Conservation (phyloP, 495 filamentous ascomycete genomes). For the Neohortaea acidophila region DNA sequence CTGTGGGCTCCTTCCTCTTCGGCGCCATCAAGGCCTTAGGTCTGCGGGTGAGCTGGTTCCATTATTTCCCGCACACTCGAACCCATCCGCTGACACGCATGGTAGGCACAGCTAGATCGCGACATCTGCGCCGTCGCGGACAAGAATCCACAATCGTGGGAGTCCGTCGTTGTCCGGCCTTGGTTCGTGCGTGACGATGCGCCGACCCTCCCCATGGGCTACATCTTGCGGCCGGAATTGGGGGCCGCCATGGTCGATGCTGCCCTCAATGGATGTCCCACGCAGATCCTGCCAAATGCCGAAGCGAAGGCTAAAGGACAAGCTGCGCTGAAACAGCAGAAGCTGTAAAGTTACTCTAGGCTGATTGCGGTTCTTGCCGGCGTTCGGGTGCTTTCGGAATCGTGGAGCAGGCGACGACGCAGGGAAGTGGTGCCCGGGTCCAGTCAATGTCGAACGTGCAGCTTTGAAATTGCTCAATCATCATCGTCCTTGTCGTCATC, state of each 20-base stretch:
- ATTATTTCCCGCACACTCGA: neutral
- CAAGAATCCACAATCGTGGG: slow-evolving; percentile 7
- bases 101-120: slow-evolving; percentile 1
- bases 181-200: slow-evolving; percentile 11
- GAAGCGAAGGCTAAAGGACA: neutral
- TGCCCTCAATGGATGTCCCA: slow-evolving; percentile 12
- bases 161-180: slow-evolving; percentile 4
- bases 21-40: no score
- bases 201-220: neutral
- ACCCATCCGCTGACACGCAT: slow-evolving; percentile 4
- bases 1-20: slow-evolving; percentile 30
- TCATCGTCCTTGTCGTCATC: slow-evolving; percentile 28
- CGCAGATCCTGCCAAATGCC: slow-evolving; percentile 10
- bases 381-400: no score
- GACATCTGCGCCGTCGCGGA: slow-evolving; percentile 5
- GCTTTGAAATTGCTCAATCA: no score
- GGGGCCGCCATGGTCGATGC: slow-evolving; percentile 17
- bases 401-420: no score
- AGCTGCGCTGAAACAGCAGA: neutral
- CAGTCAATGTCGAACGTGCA: no score
- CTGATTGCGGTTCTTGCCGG: no score
- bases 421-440: no score
- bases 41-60: no score
- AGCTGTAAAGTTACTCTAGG: neutral
- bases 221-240: slow-evolving; percentile 17